Conservation (phyloP, 2,329 filamentous ascomycete species). For the Xylaria sp. region DNA sequence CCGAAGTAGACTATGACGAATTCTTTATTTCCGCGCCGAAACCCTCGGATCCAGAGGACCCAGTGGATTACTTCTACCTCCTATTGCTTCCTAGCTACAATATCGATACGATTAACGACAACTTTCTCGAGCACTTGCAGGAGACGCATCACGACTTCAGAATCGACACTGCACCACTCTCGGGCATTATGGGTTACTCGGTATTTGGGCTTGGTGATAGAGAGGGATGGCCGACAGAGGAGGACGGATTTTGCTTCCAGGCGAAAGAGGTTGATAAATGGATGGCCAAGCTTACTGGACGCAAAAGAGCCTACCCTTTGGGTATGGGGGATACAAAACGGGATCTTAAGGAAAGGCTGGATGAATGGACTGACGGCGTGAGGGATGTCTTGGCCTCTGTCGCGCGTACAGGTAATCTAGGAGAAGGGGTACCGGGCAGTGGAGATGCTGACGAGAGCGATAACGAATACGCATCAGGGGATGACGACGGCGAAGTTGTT, state of each 20-base stretch:
- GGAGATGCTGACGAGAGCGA: slow-evolving; percentile 86
- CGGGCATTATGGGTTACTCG: slow-evolving; percentile 78
- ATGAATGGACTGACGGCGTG: slow-evolving; percentile 79
- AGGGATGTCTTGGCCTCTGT: slow-evolving; percentile 69
- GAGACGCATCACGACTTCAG: slow-evolving; percentile 97
- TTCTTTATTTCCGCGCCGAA: slow-evolving; percentile 83
- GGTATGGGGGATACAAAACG: slow-evolving; percentile 84
- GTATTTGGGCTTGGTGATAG: slow-evolving; percentile 93
- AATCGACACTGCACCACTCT: slow-evolving; percentile 85
- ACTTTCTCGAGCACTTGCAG: slow-evolving; percentile 81
- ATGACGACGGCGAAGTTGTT: slow-evolving; percentile 56
- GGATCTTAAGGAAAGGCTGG: slow-evolving; percentile 67
- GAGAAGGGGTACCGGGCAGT: slow-evolving; percentile 73
- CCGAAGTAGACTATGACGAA: slow-evolving; percentile 89
- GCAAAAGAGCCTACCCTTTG: slow-evolving; percentile 84
- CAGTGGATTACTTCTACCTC: slow-evolving; percentile 74
- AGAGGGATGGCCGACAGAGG: slow-evolving; percentile 89
- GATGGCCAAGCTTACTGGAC: slow-evolving; percentile 92
- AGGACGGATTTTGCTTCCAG: slow-evolving; percentile 90
- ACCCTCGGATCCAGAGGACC: slow-evolving; percentile 45
- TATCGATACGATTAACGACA: slow-evolving; percentile 89
- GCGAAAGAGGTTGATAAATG: slow-evolving; percentile 89
- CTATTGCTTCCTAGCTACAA: slow-evolving; percentile 90
- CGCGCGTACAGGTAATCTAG: slow-evolving; percentile 60
- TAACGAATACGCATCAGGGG: slow-evolving; percentile 67